A percentile compares a stretch with the other conserved stretches of the same genome.
Conservation (phyloP, 139 green algal species). For the Chara braunii region DNA sequence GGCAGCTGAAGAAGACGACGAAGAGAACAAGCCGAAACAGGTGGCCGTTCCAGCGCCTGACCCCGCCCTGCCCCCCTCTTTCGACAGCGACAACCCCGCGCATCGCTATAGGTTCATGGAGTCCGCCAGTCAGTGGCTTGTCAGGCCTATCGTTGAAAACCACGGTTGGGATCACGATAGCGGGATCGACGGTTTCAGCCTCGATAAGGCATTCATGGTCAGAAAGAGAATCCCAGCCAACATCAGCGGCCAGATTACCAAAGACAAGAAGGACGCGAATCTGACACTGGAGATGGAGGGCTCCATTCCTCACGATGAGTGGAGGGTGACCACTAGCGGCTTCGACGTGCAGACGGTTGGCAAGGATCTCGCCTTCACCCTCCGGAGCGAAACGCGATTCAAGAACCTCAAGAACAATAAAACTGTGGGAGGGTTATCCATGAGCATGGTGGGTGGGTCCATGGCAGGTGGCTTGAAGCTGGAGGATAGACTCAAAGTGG, state of each 20-base stretch:
- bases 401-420: constrained; percentile 44
- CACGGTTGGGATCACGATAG: constrained; percentile 65
- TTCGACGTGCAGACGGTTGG: constrained; percentile 64
- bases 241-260: constrained; percentile 48
- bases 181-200: constrained; percentile 57
- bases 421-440: constrained; percentile 34
- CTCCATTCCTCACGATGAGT: constrained; percentile 45
- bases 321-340: constrained; percentile 45
- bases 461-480: constrained; percentile 39
- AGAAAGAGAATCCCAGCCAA: constrained; percentile 14
- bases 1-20: constrained; percentile 44
- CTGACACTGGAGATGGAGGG: constrained; percentile 52
- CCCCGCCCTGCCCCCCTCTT: constrained; percentile 56
- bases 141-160: constrained; percentile 55
- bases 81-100: constrained; percentile 56
- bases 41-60: constrained; percentile 60
- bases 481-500: constrained; percentile 12
- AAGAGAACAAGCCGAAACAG: constrained; percentile 1
- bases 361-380: constrained; percentile 62
- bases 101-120: constrained; percentile 70
- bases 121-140: constrained; percentile 46
- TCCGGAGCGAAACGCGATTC: constrained; percentile 53
- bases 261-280: constrained; percentile 63
- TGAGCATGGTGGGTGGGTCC: constrained; percentile 22
- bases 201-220: constrained; percentile 54